Base-by-base conservation (phyloP, 805 yeast species). In the Candida sithepensis region DNA sequence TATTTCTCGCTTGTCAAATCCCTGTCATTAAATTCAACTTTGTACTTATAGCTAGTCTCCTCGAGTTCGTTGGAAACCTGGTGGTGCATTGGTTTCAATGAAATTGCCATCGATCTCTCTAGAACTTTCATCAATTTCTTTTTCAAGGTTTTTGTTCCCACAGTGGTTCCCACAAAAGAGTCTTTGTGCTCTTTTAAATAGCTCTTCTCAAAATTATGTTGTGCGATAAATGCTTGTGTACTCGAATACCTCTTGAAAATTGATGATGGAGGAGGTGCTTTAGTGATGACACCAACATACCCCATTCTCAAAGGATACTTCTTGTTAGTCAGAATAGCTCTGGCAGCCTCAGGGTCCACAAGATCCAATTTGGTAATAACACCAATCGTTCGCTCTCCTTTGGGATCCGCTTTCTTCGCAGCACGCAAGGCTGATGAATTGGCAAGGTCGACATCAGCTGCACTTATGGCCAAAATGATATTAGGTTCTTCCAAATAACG, bases 371-470 rank as follows among this genome's bases (percentile, higher is more conserved):
- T 94, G 3, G 99, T 94, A 45, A 94, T 82, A 8, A 94, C 98
- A 44, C 99, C 99, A 51, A 94, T 85, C 0, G 99, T 94, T 64
- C 99, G 78, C 61, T 88, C 92, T 42, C 99, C 99, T 41, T 81
- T 75, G 16, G 99, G 99, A 65, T 94, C 99, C 0, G 94, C 91
- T 14, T 74, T 51, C 54, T 91, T 84, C 6, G 96, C 85, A 0
- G 99, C 97, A 47, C 96, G 74, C 49, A 94, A 76, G 0, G 99
- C 98, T 1, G 97, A 80, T 28, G 97, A 89, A 65, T 94, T 94
- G 0, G 99, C 99, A 58, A 94, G 72, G 71, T 94, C 99, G 2
- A 94, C 99, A 67, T 94, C 98, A 0, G 99, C 99, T 0, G 99
- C 89, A 10, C 96, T 88, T 22, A 95, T 94, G 0, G 99, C 99